Evolutionary conservation across 2,329 filamentous ascomycete species (phyloP), one percentile per base, ranked within the genome.

Genomic region (Xylaria sp.): DNA sequence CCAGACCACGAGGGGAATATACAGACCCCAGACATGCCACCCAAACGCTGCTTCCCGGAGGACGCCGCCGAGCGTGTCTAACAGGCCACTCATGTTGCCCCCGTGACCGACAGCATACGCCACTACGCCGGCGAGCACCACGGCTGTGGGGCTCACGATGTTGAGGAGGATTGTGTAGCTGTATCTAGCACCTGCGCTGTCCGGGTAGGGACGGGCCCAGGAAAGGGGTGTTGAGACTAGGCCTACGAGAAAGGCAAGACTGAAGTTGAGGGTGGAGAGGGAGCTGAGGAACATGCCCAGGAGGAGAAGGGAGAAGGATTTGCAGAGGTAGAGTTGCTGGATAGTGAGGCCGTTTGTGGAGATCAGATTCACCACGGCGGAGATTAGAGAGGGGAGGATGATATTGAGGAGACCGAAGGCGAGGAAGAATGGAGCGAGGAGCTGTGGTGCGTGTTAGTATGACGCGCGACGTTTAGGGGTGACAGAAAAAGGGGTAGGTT

Each of bases 251-350:
- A 97, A 88, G 52, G 91, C 87, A 11, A 97, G 86, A 2, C 89
- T 92, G 79, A 99, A 99, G 76, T 99, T 99, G 55, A 99, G 83
- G 0, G 93, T 99, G 2, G 94, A 93, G 10, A 99, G 87, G 0
- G 92, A 89, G 10, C 92, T 92, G 65, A 99, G 85, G 68, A 91
- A 92, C 79, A 97, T 90, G 68, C 94, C 94, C 0, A 97, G 83
- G 8, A 96, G 80, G 10, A 99, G 85, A n/a, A 97, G 84, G 4
- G 92, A 96, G 78, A 97, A 92, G 59, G 89, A 94, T 72, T 95
- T 92, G 65, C 92, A 86, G 55, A 97, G 83, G 52, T 86, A 83
- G 69, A 88, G 86, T 70, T 93, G 88, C 70, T 92, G 90, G 3
- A 73, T 66, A 0, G 85, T 86, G 1, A 86, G 84, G 23, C 73